Evolutionary conservation across 352 stramenopile species (phyloP).

Genomic region (Pythium brassicae): DNA sequence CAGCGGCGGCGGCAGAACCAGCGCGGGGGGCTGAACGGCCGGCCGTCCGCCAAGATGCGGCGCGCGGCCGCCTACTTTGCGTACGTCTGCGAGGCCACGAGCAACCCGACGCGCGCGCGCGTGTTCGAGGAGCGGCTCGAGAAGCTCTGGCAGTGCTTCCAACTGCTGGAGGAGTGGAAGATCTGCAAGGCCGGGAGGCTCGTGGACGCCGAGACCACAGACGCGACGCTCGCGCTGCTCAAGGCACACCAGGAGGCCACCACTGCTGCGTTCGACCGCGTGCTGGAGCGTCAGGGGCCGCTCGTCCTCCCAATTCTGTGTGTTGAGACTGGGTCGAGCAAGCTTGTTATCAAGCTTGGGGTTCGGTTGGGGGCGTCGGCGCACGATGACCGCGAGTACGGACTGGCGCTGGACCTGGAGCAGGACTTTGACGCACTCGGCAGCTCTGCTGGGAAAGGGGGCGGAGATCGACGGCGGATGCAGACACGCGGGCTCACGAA

Average conservation of each 20-base stretch:
- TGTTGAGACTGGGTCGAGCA: constrained; percentile 21
- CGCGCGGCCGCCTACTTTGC: constrained; percentile 59
- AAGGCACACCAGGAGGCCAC: constrained; percentile 51
- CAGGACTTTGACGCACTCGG: constrained; percentile 33
- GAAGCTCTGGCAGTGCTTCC: constrained; percentile 73
- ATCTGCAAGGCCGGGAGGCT: constrained; percentile 63
- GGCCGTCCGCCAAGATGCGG: constrained; percentile 46
- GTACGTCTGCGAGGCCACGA: constrained; percentile 49
- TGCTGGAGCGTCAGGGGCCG: constrained; percentile 36
- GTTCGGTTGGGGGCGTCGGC: constrained; percentile 34
- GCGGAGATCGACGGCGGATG: constrained; percentile 18
- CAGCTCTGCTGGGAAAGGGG: not conserved
- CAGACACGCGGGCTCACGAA: constrained; percentile 39
- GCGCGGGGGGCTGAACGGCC: constrained; percentile 20
- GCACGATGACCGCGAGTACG: constrained; percentile 61
- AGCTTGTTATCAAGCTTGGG: constrained; percentile 49
- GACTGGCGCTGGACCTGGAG: constrained; percentile 52
- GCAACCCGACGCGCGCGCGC: constrained; percentile 27
- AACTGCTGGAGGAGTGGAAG: constrained; percentile 73
- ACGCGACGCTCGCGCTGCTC: constrained; percentile 43
- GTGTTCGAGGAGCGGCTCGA: constrained; percentile 41
- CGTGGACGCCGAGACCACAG: constrained; percentile 51
- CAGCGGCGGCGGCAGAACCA: constrained; percentile 36
- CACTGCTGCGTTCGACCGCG: constrained; percentile 36
- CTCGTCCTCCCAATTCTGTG: constrained; percentile 55